phyloP scores from a whole-genome alignment of 1,284 basidiomycete genomes.

The Heterobasidion occidentale region DNA sequence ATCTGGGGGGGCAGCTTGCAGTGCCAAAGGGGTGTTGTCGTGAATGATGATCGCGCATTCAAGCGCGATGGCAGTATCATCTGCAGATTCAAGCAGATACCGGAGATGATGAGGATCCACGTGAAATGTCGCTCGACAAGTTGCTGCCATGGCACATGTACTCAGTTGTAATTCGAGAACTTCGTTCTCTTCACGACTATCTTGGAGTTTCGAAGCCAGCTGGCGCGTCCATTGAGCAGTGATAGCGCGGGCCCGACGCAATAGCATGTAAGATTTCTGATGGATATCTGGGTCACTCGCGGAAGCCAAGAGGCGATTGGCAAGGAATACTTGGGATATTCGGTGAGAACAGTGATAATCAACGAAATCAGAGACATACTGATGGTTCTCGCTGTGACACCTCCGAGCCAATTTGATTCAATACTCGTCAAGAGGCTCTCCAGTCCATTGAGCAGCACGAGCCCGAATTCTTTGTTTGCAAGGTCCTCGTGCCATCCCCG shows the following conservation, averaged over 20 bases:
- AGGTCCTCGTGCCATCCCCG: constrained; percentile 17
- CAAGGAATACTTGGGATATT: constrained; percentile 13
- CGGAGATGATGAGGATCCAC: constrained; percentile 16
- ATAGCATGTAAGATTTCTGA: constrained; percentile 13
- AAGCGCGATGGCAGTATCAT: constrained; percentile 23
- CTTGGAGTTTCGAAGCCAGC: constrained; percentile 18
- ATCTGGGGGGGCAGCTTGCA: not conserved
- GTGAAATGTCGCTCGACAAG: constrained; percentile 33
- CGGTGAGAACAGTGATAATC: not conserved
- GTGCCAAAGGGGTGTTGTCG: constrained; percentile 18
- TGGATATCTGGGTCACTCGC: constrained; percentile 7
- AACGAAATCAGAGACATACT: constrained; percentile 11
- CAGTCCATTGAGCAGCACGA: constrained; percentile 24
- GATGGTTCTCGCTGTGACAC: constrained; percentile 26
- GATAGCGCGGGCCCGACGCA: constrained; percentile 22
- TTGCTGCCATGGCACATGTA: constrained; percentile 26
- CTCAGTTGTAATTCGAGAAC: constrained; percentile 16
- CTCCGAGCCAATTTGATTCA: constrained; percentile 34
- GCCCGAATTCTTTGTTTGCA: constrained; percentile 22
- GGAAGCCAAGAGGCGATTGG: constrained; percentile 26
- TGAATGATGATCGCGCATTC: constrained; percentile 26
- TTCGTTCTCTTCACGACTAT: constrained; percentile 8
- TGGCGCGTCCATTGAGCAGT: constrained; percentile 29
- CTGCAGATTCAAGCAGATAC: not conserved
- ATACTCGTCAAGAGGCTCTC: constrained; percentile 14